Percentiles rank a stretch among this genome's conserved stretches.
Evolutionary conservation across 2,329 filamentous ascomycete genomes (phyloP).

Genomic region (Stachybotrys echinatus): DNA sequence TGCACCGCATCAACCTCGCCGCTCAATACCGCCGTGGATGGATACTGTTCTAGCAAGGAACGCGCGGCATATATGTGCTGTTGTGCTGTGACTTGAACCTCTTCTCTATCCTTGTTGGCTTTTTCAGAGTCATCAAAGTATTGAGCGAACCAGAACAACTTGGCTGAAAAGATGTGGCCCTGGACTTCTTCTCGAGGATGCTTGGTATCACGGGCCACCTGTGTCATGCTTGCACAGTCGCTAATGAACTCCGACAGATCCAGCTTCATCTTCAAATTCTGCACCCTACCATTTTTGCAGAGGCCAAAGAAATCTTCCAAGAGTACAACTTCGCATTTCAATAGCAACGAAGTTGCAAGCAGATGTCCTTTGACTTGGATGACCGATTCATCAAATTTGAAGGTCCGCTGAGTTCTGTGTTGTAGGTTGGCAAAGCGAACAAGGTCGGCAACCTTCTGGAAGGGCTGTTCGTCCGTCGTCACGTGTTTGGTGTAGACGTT

Average conservation of each 20-base stretch:
- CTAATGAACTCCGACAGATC: constrained; percentile 23
- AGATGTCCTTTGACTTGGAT: constrained; percentile 32
- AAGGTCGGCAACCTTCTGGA: constrained; percentile 38
- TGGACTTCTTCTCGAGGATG: constrained; percentile 41
- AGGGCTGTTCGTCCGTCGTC: constrained; percentile 41
- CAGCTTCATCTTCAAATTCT: constrained; percentile 9
- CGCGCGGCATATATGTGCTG: constrained; percentile 13
- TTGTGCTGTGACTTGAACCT: constrained; percentile 2
- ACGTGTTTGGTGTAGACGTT: constrained; percentile 19
- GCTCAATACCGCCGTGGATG: constrained; percentile 26
- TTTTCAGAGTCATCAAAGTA: not conserved
- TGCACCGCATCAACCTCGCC: constrained; percentile 40
- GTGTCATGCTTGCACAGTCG: constrained; percentile 35
- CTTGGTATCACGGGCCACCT: constrained; percentile 24
- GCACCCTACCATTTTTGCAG: constrained; percentile 1
- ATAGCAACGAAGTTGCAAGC: constrained; percentile 35
- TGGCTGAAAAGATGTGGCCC: constrained; percentile 43
- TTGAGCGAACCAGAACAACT: constrained; percentile 29
- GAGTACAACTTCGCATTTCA: constrained; percentile 44
- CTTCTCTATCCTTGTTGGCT: not conserved
- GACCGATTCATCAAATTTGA: constrained; percentile 27
- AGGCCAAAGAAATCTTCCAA: constrained; percentile 31
- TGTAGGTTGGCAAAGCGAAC: constrained; percentile 33
- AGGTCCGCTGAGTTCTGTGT: constrained; percentile 13
- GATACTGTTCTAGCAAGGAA: constrained; percentile 8